Percentiles rank a stretch among this genome's conserved stretches.
Conservation (phyloP, 2,329 filamentous ascomycete genomes). For the Verticillium tricorpus region DNA sequence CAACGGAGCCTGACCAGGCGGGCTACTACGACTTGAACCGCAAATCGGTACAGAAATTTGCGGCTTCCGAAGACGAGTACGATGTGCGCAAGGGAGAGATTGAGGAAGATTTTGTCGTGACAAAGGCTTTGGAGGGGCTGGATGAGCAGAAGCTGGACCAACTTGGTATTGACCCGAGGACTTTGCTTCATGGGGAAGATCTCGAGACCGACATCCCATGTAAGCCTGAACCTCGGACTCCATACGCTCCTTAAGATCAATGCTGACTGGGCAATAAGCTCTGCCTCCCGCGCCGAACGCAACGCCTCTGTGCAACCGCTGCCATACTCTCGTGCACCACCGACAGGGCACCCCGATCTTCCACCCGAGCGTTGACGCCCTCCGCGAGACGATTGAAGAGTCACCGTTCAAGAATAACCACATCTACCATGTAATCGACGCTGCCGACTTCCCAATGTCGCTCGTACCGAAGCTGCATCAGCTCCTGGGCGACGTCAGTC, state of each 20-base stretch:
- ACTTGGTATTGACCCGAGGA: constrained; percentile 40
- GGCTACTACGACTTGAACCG: constrained; percentile 52
- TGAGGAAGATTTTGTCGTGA: constrained; percentile 42
- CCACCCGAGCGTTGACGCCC: constrained; percentile 75
- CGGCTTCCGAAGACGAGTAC: constrained; percentile 26
- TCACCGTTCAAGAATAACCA: constrained; percentile 89
- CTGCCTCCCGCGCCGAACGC: constrained; percentile 3
- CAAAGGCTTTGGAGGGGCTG: constrained; percentile 37
- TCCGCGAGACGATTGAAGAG: constrained; percentile 79
- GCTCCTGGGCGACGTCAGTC: constrained; percentile 64
- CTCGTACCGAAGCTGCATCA: constrained; percentile 72
- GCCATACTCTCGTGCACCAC: constrained; percentile 77
- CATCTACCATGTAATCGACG: constrained; percentile 92
- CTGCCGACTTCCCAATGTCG: constrained; percentile 95
- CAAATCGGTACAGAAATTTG: constrained; percentile 46
- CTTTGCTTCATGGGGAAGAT: constrained; percentile 27
- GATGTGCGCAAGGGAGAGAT: constrained; percentile 6
- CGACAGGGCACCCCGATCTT: constrained; percentile 65
- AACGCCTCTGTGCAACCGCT: constrained; percentile 75
- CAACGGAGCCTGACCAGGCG: constrained; percentile 41
- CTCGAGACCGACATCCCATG: constrained; percentile 9
- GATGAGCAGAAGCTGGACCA: constrained; percentile 35
- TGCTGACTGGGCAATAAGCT: constrained; percentile 2
- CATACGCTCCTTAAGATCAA: neutral
- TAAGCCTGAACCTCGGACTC: neutral